These are phyloP conservation scores for Pilasporangium apinafurcum DNA, from an alignment of 352 stramenopile genomes.

Conservation along the genomic window DNA sequence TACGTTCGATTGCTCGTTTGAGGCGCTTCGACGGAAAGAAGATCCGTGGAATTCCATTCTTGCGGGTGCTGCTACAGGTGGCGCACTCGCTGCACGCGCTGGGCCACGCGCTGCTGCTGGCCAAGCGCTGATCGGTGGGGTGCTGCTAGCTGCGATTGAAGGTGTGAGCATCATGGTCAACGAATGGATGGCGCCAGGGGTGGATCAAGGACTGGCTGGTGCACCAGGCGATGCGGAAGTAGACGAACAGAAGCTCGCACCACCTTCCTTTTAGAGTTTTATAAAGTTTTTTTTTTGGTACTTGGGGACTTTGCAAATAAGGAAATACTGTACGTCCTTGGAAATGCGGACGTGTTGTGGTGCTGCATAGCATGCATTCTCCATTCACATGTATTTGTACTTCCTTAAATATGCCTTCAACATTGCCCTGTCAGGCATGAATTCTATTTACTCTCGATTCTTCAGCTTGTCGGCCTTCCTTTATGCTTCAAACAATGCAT, in stretches of 20 bases:
- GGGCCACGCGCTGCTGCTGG: conserved; percentile 91
- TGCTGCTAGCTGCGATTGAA: conserved; percentile 96
- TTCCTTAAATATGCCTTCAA: too few relatives aligned
- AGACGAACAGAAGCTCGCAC: conserved; percentile 83
- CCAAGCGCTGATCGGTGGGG: conserved; percentile 92
- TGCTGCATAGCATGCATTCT: too few relatives aligned
- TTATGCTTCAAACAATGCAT: conserved; percentile 56
- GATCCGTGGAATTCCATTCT: conserved; percentile 99
- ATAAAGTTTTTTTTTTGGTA: conserved; percentile 9
- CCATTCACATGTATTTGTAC: too few relatives aligned
- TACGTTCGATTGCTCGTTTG: conserved; percentile 97
- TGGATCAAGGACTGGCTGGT: conserved; percentile 30
- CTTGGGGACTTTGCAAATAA: too few relatives aligned
- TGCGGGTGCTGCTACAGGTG: conserved; percentile 94
- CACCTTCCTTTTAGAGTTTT: conserved; percentile 69
- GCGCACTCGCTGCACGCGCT: conserved; percentile 92
- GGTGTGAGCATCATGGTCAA: conserved; percentile 96
- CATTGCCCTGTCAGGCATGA: too few relatives aligned
- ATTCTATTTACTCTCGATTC: too few relatives aligned
- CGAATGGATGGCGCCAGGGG: conserved; percentile 73
- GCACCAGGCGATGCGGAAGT: conserved; percentile 51
- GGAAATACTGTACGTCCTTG: too few relatives aligned
- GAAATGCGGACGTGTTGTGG: too few relatives aligned
- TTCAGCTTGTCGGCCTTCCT: too few relatives aligned
- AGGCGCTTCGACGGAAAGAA: conserved; percentile 96